These are phyloP conservation scores for Claviceps monticola DNA, from an alignment of 2,329 filamentous ascomycete species.

Conservation along the genomic window DNA sequence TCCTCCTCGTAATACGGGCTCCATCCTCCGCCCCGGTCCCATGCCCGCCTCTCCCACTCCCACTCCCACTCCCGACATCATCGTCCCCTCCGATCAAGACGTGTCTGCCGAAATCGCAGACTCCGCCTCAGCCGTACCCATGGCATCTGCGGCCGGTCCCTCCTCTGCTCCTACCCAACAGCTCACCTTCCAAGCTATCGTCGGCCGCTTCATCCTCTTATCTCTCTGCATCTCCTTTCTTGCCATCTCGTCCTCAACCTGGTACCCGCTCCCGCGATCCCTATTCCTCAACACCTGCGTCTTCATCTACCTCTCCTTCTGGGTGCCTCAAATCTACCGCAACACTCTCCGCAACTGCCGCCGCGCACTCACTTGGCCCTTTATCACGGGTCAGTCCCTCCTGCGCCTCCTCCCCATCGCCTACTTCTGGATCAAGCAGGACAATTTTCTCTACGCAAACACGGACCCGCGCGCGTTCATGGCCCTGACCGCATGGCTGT, in stretches of 20 bases:
- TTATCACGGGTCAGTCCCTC: slow-evolving; percentile 69
- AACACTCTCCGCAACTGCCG: slow-evolving; percentile 87
- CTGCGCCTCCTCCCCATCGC: slow-evolving; percentile 66
- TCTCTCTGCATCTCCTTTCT: slow-evolving; percentile 44
- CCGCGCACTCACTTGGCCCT: slow-evolving; percentile 81
- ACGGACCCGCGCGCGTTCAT: slow-evolving; percentile 53
- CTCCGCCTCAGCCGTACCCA: slow-evolving; percentile 22
- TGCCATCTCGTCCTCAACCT: slow-evolving; percentile 44
- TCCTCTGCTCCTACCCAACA: slow-evolving; percentile 9
- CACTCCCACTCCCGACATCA: slow-evolving; percentile 36
- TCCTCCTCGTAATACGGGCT: slow-evolving; percentile 6
- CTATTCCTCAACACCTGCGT: slow-evolving; percentile 49
- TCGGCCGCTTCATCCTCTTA: slow-evolving; percentile 42
- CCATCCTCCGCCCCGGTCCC: slow-evolving; percentile 23
- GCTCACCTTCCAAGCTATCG: slow-evolving; percentile 38
- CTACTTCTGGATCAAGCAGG: slow-evolving; percentile 68
- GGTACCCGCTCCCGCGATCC: slow-evolving; percentile 41
- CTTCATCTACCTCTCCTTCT: slow-evolving; percentile 75
- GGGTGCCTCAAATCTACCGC: slow-evolving; percentile 82
- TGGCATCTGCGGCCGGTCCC: slow-evolving; percentile 6
- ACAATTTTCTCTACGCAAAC: slow-evolving; percentile 70
- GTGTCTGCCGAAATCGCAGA: slow-evolving; percentile 45
- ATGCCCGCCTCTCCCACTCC: slow-evolving; percentile 32
- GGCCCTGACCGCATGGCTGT: slow-evolving; percentile 58
- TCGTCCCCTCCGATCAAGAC: slow-evolving; percentile 51